Evolutionary conservation across 345 rosid genomes (phyloP), one percentile per base, ranked within the genome.

Genomic region (Linum trigynum): DNA sequence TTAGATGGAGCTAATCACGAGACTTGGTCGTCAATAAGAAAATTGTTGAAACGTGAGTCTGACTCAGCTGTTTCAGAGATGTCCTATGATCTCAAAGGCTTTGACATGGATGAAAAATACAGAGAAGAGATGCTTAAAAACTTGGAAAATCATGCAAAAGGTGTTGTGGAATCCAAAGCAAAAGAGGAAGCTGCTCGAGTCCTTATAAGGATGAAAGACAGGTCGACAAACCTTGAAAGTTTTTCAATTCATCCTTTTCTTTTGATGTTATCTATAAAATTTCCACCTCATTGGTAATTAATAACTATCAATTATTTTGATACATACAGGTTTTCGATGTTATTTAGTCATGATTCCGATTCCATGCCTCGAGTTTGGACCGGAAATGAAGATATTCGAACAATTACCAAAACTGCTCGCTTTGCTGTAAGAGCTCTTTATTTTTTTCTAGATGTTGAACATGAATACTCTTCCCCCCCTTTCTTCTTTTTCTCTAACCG

Each of bases 311-410:
- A 48, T 48, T 2, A 10, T 48, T 2, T 1, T 9, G 3, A 12
- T 67, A 64, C 62, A 14, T 68, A 17, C 88, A 95, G 99, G 83
- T 95, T 95, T 83, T 71, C 98, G 58, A 82, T 77, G 70, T 75
- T 95, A 71, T 91, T 95, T 63, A 86, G 92, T 81, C 96, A 85
- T 72, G 99, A 91, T 80, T 72, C 95, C 67, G 99, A 95, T 69
- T 95, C 99, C 66, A 89, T 95, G 94, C 96, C 99, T 11, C 91
- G 99, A 55, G 81, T 95, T 68, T 95, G 99, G 99, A 91, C 89
- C 4, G 98, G 99, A 75, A 95, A 89, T 48, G 99, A 95, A 82
- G 98, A 95, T 72, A 87, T 95, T 78, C 84, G 94, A 72, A 90
- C 91, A 43, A 95, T 95, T 66, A 95, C 96, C 35, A 91, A 86